A percentile compares a stretch with the other conserved stretches of the same genome.
Evolutionary conservation across 208 protist species (phyloP).

Genomic region (Crithidia acanthocephali): DNA sequence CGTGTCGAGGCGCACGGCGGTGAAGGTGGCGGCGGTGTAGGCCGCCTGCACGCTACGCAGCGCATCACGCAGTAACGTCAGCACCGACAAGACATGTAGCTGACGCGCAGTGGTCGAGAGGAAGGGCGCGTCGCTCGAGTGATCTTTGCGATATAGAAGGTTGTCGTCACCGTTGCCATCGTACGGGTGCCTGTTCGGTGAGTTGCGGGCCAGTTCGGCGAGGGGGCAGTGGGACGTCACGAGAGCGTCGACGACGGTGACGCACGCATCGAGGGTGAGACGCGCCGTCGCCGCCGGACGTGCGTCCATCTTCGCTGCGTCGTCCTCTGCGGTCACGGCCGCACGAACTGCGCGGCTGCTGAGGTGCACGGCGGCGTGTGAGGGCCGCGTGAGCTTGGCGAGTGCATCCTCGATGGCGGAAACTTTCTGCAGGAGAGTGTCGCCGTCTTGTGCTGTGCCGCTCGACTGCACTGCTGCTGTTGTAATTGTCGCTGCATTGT

Average conservation of each 20-base stretch:
- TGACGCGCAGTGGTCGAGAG: not conserved
- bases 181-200: not conserved
- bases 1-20: conserved; percentile 17
- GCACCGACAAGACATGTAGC: conserved; percentile 7
- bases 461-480: too few relatives aligned
- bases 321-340: not conserved
- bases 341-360: not conserved
- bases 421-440: not conserved
- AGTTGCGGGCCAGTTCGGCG: not conserved
- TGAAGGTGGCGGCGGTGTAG: conserved; percentile 9
- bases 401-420: not conserved
- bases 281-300: not conserved
- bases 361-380: not conserved
- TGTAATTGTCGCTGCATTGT: too few relatives aligned
- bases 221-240: not conserved
- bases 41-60: conserved; percentile 20
- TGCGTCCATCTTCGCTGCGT: not conserved
- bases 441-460: not conserved
- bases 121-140: not conserved
- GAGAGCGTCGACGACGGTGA: conserved; percentile 16
- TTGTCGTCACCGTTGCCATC: not conserved
- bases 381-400: not conserved
- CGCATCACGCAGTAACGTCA: conserved; percentile 18
- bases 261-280: conserved; percentile 15
- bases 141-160: not conserved